Conservation (phyloP, 2,329 filamentous ascomycete genomes). For the Magnaporthiopsis incrustans region DNA sequence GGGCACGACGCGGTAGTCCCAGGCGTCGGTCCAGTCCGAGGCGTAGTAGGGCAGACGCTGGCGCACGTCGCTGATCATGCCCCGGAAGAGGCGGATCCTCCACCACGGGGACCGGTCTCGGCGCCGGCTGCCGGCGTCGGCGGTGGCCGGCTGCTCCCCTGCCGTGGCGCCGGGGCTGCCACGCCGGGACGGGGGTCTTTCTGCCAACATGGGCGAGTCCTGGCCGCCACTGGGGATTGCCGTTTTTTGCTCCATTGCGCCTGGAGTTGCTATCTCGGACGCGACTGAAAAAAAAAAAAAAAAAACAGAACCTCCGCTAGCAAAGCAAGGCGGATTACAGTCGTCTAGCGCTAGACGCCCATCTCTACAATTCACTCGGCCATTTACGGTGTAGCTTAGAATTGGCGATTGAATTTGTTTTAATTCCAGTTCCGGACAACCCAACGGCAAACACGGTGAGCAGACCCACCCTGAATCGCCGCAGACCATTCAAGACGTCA, state of each 20-base stretch:
- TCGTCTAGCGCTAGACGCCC: too few species aligned
- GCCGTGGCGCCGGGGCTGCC: too few species aligned
- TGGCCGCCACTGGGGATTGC: too few species aligned
- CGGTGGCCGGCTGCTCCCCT: too few species aligned
- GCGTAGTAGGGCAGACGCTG: slow-evolving; percentile 68
- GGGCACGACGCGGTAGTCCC: slow-evolving; percentile 83
- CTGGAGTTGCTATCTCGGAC: neutral
- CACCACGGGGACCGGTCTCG: slow-evolving; percentile 48
- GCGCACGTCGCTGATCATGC: slow-evolving; percentile 72
- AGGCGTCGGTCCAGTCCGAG: slow-evolving; percentile 80
- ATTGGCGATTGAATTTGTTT: neutral
- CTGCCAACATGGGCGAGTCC: too few species aligned
- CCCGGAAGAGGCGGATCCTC: slow-evolving; percentile 65
- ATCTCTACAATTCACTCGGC: too few species aligned
- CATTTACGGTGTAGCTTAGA: neutral
- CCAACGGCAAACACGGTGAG: too few species aligned
- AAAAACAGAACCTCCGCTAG: neutral
- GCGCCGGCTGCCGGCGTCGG: too few species aligned
- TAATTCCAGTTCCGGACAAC: too few species aligned
- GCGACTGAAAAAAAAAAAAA: neutral
- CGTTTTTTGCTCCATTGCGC: neutral
- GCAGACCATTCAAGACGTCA: neutral
- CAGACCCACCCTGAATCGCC: neutral
- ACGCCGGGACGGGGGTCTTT: too few species aligned
- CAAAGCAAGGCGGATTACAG: too few species aligned